Evolutionary conservation across 257 asterid species (phyloP), one percentile per base, ranked within the genome.

Genomic region (Primulina eburnea): DNA sequence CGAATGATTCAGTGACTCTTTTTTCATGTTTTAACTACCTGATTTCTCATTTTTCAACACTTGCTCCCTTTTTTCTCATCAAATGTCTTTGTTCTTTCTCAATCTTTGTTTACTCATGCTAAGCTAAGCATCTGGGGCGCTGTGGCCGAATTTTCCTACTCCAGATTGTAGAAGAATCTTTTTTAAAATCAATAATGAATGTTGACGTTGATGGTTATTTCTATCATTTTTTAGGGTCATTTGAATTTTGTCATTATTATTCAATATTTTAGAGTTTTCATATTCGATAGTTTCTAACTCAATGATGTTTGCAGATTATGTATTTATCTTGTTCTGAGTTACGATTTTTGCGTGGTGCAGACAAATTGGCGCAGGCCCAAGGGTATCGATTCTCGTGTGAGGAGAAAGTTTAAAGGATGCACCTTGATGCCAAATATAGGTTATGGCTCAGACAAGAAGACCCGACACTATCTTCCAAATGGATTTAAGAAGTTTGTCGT

Each of bases 311-410:
- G 11, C 34, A 32, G 10, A 18, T 16, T 53, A 57, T 50, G 20
- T 71, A 32, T 55, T 64, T 47, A 53, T 58, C 28, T 47, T 50
- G 12, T 8, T 14, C 38, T 69, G 12, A 37, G 4, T n/a, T 55
- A 8, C 29, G 28, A 16, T 24, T 18, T 66, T 17, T 26, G 17
- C 62, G 1, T 32, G 28, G 66, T 64, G 21, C 80, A 80, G 83
- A 7, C 72, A 7, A 83, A 78, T 78, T 80, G 85, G 87, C 81
- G 85, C n/a, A 71, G 85, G 72, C 87, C 85, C 20, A 77, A 83
- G 87, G 85, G 87, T 80, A 83, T 83, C 55, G 87, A 83, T 68
- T 83, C 87, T 24, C 81, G 85, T 16, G 87, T 83, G 20, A 61
- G 87, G 60, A 83, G 87, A 71, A 83, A 83, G 78, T 80, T 83